Evolutionary conservation across 2,329 filamentous ascomycete species (phyloP).

Genomic region (Epichloe brachyelytri): DNA sequence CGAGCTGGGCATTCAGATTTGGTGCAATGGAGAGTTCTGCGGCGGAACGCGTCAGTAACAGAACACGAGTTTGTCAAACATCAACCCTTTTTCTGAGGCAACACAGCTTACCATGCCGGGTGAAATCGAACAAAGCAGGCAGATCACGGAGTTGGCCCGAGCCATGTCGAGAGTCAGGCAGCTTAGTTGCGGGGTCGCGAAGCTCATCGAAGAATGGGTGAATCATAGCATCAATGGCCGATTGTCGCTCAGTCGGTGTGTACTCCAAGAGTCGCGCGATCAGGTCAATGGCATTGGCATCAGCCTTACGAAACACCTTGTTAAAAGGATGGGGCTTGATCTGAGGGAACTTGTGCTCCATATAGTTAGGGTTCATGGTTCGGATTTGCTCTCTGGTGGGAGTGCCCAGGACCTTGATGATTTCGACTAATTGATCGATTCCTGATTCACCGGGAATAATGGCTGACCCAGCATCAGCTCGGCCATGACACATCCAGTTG

Average conservation of each 20-base stretch:
- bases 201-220: constrained; percentile 98
- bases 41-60: neutral
- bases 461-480: constrained; percentile 98
- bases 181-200: constrained; percentile 75
- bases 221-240: constrained; percentile 91
- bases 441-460: constrained; percentile 93
- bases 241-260: constrained; percentile 88
- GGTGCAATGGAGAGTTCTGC: constrained; percentile 93
- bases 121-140: constrained; percentile 84
- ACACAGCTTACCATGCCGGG: constrained; percentile 64
- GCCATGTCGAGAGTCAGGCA: constrained; percentile 88
- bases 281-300: constrained; percentile 82
- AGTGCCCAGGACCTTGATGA: constrained; percentile 97
- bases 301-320: constrained; percentile 97
- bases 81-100: neutral
- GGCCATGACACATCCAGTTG: constrained; percentile 97
- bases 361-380: constrained; percentile 99
- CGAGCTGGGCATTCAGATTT: constrained; percentile 73
- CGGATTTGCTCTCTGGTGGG: constrained; percentile 96
- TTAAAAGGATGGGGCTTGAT: constrained; percentile 99
- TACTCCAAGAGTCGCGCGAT: constrained; percentile 93
- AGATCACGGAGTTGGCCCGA: constrained; percentile 69
- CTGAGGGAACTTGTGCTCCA: constrained; percentile 99
- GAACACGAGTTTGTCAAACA: neutral
- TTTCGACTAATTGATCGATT: constrained; percentile 96